phyloP scores from a whole-genome alignment of 371 early-diverging fungal species.

The Rhizopus delemar region DNA sequence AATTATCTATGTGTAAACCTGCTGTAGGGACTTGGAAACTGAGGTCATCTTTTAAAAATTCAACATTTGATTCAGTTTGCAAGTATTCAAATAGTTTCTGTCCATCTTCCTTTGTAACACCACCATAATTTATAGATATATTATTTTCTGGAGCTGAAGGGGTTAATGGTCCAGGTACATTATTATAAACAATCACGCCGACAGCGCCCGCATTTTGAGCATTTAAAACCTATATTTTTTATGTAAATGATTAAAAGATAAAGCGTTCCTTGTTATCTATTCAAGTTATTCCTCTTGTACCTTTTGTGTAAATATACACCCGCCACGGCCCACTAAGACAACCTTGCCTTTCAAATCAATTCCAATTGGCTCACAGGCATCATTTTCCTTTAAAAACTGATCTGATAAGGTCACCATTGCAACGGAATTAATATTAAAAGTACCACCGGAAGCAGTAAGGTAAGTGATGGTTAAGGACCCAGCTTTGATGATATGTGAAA shows the following conservation, averaged over 20 bases:
- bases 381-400: constrained; percentile 21
- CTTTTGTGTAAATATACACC: constrained; percentile 53
- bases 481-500: constrained; percentile 31
- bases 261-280: not conserved
- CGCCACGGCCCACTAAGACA: constrained; percentile 62
- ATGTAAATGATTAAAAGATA: not conserved
- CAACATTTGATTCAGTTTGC: not conserved
- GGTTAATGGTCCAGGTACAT: constrained; percentile 34
- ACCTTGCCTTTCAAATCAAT: constrained; percentile 50
- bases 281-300: constrained; percentile 11
- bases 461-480: constrained; percentile 27
- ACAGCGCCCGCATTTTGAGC: constrained; percentile 66
- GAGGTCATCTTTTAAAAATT: constrained; percentile 27
- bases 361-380: constrained; percentile 50
- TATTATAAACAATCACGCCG: constrained; percentile 58
- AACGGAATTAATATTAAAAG: constrained; percentile 19
- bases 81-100: constrained; percentile 22
- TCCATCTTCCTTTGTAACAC: constrained; percentile 46
- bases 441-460: constrained; percentile 24
- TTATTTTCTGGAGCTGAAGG: constrained; percentile 25
- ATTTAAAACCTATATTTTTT: constrained; percentile 36
- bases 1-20: constrained; percentile 14
- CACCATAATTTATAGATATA: constrained; percentile 42
- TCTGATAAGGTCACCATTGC: constrained; percentile 27
- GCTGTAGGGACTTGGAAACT: constrained; percentile 37